These are phyloP conservation scores for Sonneratia alba DNA, from an alignment of 345 rosid genomes.

Conservation along the genomic window DNA sequence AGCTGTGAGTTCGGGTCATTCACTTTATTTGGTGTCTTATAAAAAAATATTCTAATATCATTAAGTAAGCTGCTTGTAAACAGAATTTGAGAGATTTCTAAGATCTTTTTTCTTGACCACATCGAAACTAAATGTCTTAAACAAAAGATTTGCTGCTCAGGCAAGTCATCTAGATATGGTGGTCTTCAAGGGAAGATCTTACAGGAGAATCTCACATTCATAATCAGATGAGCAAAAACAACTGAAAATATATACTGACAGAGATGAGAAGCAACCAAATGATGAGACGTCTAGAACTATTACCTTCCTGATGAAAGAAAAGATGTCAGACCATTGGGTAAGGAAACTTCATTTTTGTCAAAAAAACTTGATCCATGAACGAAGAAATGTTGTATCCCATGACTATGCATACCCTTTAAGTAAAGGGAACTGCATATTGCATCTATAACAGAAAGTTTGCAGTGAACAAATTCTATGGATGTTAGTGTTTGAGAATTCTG, in stretches of 20 bases:
- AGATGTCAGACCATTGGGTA: constrained; percentile 37
- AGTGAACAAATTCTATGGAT: constrained; percentile 66
- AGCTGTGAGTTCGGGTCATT: neutral
- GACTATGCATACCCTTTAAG: constrained; percentile 23
- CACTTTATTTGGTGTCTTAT: too few species aligned
- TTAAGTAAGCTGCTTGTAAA: neutral
- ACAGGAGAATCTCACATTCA: neutral
- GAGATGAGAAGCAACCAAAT: neutral
- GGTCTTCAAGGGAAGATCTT: neutral
- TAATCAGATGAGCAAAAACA: neutral
- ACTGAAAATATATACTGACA: neutral
- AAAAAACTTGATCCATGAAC: constrained; percentile 42
- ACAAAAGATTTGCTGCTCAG: neutral
- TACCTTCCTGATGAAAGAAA: constrained; percentile 70
- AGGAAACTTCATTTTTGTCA: constrained; percentile 27
- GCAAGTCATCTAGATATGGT: neutral
- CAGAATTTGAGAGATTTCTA: neutral
- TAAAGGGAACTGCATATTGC: constrained; percentile 42
- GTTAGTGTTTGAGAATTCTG: constrained; percentile 55
- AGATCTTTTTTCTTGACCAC: neutral
- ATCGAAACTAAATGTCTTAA: neutral
- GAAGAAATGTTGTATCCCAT: constrained; percentile 43
- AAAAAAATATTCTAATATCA: too few species aligned
- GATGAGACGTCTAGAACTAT: neutral
- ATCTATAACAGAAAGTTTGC: constrained; percentile 48